Base-by-base conservation (phyloP, 2,329 filamentous ascomycete genomes). In the Clarireedia hainanense region DNA sequence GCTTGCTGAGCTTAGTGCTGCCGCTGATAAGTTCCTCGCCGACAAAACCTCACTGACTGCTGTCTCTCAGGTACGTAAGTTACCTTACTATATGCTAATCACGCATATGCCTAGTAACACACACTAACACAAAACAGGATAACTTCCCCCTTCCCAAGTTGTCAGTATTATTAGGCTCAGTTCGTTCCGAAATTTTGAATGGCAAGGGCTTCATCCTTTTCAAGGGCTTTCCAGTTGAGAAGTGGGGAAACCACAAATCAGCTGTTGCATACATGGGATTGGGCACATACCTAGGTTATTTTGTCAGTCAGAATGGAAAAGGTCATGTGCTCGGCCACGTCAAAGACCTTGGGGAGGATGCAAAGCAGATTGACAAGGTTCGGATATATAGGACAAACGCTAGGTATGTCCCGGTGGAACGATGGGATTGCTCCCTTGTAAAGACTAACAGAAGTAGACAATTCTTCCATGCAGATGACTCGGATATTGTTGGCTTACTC, bases 191-290 rank as follows among this genome's bases (percentile, higher is more conserved):
- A 59, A 74, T 88, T n/a, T 72, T 95, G 55, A 81, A 95, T 68
- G 90, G 89, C 61, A 94, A 94, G 67, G 91, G 91, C 15, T 95
- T 95, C 73, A 87, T 94, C 60, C 79, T 95, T 14, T 94, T 95
- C 76, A 95, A 94, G 70, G 84, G 86, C 51, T 85, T 95, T 69
- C 90, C 89, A 1, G 88, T 91, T 1, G 66, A 79, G 45, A 69
- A 80, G 71, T 96, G 91, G 91, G 83, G 85, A 0, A 80, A 83
- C 52, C 80, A 83, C 68, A 95, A 95, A 74, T 88, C 83, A 10
- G 89, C 89, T 6, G 84, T 90, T 10, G 89, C 86, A n/a, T 95
- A 95, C 73, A 91, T 95, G 85, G 91, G 91, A 4, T 78, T 96
- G 2, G 86, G 88, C 42, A 89, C 88, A 5, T 86, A 95, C 70